These are phyloP conservation scores for Kitagawia praeruptora DNA, from an alignment of 129 eudicot genomes.

Conservation along the genomic window DNA sequence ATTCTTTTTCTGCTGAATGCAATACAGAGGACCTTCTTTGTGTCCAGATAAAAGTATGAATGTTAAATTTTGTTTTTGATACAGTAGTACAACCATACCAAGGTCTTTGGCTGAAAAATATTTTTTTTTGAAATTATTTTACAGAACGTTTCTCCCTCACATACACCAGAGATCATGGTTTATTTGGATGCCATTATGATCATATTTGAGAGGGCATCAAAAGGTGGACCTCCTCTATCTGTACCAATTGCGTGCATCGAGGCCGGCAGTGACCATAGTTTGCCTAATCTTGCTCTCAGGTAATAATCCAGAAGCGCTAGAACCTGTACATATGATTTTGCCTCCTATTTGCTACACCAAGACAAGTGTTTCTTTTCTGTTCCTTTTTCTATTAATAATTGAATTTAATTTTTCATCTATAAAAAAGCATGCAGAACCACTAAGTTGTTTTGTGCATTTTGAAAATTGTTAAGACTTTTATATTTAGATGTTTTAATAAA, in stretches of 20 bases:
- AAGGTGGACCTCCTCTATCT: slow-evolving; percentile 64
- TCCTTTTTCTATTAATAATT: not conserved
- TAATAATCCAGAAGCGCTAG: slow-evolving; percentile 15
- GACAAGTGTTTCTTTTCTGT: not conserved
- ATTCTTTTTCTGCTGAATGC: slow-evolving; percentile 71
- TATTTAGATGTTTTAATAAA: not conserved
- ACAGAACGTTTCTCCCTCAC: slow-evolving; percentile 87
- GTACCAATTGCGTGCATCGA: slow-evolving; percentile 79
- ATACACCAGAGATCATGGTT: slow-evolving; percentile 71
- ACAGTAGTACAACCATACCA: not conserved
- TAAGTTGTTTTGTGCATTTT: not conserved
- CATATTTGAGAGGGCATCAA: slow-evolving; percentile 81
- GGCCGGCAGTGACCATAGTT: slow-evolving; percentile 67
- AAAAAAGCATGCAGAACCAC: not conserved
- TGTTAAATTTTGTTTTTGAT: not conserved
- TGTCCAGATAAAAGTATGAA: slow-evolving; percentile 82
- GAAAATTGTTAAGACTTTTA: not conserved
- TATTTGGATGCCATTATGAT: slow-evolving; percentile 84
- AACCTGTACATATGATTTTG: not conserved
- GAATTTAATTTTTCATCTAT: too few relatives aligned
- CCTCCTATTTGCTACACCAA: not conserved
- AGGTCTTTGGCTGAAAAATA: not conserved
- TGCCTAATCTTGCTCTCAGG: slow-evolving; percentile 94
- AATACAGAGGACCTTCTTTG: slow-evolving; percentile 94
- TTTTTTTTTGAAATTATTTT: slow-evolving; percentile 6